phyloP scores from a whole-genome alignment of 345 rosid genomes.

The Diplotaxis tenuifolia region DNA sequence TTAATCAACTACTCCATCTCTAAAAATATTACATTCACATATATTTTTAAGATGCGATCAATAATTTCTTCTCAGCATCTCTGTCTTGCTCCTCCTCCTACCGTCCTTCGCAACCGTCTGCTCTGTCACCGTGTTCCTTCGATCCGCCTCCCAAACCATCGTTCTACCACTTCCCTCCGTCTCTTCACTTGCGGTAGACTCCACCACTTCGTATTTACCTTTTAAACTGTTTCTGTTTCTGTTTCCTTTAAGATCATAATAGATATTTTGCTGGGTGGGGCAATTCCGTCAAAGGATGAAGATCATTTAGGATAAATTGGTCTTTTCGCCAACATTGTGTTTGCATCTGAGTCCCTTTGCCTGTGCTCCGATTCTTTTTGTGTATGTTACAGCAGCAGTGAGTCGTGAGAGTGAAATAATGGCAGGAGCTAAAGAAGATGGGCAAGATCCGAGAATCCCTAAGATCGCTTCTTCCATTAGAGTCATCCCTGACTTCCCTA shows the following conservation, averaged over 20 bases:
- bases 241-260: background rate
- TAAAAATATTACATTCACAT: background rate
- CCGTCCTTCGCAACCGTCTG: slow-evolving; percentile 1
- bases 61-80: slow-evolving; percentile 15
- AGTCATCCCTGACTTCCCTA: slow-evolving; percentile 90
- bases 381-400: slow-evolving; percentile 26
- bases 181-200: slow-evolving; percentile 15
- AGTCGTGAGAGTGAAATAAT: slow-evolving; percentile 48
- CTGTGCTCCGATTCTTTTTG: slow-evolving; percentile 19
- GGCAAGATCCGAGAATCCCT: slow-evolving; percentile 58
- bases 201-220: background rate
- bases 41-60: slow-evolving; percentile 30
- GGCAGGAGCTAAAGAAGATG: slow-evolving; percentile 49
- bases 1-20: background rate
- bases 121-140: slow-evolving; percentile 4
- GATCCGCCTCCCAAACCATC: slow-evolving; percentile 22
- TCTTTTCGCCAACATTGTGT: slow-evolving; percentile 8
- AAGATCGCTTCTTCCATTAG: slow-evolving; percentile 70
- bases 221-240: no score
- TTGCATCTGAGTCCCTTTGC: slow-evolving; percentile 16
- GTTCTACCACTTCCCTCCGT: slow-evolving; percentile 11
- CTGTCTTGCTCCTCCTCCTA: slow-evolving; percentile 13
- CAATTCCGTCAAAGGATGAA: slow-evolving; percentile 28
- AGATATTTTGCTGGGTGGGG: slow-evolving; percentile 23
- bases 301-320: slow-evolving; percentile 23